Evolutionary conservation across 495 filamentous ascomycete genomes (phyloP), one percentile per base, ranked within the genome.

Genomic region (Lentithecium fluviatile): DNA sequence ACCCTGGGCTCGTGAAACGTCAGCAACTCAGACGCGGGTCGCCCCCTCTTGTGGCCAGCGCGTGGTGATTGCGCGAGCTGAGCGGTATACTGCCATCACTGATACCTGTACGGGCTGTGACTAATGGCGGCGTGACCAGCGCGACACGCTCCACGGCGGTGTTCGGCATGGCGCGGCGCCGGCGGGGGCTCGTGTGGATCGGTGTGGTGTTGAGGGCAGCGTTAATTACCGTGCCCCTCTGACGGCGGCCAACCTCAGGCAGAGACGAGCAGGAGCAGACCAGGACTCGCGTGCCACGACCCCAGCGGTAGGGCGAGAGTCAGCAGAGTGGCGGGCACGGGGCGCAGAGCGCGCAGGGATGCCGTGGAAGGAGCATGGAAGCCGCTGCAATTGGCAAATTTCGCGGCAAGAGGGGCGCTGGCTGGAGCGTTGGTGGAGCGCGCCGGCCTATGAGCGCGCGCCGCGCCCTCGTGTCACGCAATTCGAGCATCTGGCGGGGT

Each of bases 291-390:
- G 51, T 17, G 48, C 24, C 48, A 36, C 51, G 52, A 45, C 26
- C 52, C 37, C 52, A 55, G 52, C 52, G 38, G 52, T 45, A 43
- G 52, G 52, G 52, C 52, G 20, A 55, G 52, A 23, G 20, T 7
- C 13, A 24, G 54, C 37, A 45, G 55, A 43, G 29, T 11, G 36
- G 55, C 45, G 17, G 17, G 12, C 26, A 11, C 34, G n/a, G 20
- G n/a, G 32, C 19, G 37, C 26, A 43, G 19, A 40, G 13, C 10
- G 52, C 40, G 17, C 23, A 19, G 26, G 32, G 52, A 17, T 26
- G 52, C 34, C 34, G 11, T 54, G 52, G 52, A 48, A 48, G 24
- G 12, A 48, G 45, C 45, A 29, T 48, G 45, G 45, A 48, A 48
- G 45, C 3, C 20, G 19, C 20, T 48, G 13, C 45, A 29, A 48